phyloP scores from a whole-genome alignment of 352 stramenopile species.

The Globisporangium lucens region DNA sequence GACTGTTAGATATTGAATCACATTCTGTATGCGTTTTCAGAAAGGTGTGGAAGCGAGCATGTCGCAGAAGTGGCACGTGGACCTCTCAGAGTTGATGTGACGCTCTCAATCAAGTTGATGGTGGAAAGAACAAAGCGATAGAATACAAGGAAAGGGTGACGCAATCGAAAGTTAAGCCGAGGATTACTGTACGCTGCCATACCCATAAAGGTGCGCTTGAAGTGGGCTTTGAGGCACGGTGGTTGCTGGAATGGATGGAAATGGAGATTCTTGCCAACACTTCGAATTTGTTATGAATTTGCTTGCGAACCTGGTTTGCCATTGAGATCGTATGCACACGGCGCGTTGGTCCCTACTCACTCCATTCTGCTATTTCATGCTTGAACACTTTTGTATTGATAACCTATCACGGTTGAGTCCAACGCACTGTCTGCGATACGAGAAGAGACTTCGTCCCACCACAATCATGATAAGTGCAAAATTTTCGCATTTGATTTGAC shows the following conservation, averaged over 20 bases:
- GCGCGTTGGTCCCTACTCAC: background rate
- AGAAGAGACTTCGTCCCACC: background rate
- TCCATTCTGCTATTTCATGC: background rate
- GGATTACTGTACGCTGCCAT: background rate
- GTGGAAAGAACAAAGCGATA: background rate
- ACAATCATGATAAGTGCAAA: background rate
- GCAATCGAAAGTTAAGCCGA: background rate
- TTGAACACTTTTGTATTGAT: background rate
- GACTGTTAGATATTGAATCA: background rate
- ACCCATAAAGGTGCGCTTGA: constrained; percentile 4
- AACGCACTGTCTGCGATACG: background rate
- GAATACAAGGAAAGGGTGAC: background rate
- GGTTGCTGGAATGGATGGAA: background rate
- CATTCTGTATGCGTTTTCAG: background rate
- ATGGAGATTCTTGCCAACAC: background rate
- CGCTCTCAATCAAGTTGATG: constrained; percentile 3
- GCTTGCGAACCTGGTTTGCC: background rate
- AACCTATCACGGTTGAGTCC: background rate
- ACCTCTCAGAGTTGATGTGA: background rate
- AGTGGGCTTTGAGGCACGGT: background rate
- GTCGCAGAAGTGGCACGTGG: background rate
- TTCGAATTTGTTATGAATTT: background rate
- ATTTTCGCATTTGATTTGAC: background rate
- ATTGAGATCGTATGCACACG: background rate
- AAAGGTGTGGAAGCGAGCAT: background rate